Conservation (phyloP, 345 rosid species). For the Erodium maritimum region DNA sequence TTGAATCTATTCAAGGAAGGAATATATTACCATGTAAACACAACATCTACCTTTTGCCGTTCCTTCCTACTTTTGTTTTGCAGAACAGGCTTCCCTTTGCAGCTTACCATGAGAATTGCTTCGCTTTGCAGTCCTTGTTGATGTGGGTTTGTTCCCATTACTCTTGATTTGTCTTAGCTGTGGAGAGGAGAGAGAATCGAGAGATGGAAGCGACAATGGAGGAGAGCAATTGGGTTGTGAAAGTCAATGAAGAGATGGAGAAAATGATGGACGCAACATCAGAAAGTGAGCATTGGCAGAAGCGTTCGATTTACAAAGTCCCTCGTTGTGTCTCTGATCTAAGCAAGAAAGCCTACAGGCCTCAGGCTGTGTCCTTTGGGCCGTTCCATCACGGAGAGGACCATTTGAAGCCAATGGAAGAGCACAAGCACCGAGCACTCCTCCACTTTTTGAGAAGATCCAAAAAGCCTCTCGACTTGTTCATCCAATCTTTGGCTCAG, state of each 20-base stretch:
- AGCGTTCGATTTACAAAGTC: slow-evolving; percentile 8
- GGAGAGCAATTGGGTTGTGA: background rate
- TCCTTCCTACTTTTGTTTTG: too few relatives aligned
- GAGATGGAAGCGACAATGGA: background rate
- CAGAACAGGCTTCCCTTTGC: too few relatives aligned
- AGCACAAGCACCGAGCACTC: background rate
- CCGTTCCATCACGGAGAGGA: slow-evolving; percentile 11
- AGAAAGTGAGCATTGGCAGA: background rate
- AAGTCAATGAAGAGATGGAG: background rate
- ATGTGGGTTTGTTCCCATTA: background rate
- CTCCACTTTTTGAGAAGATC: background rate
- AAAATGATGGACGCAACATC: background rate
- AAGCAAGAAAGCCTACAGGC: slow-evolving; percentile 1
- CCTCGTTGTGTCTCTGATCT: slow-evolving; percentile 3
- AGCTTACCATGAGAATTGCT: too few relatives aligned
- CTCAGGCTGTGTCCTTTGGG: slow-evolving; percentile 13
- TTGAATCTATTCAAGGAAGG: background rate
- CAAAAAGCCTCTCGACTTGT: background rate
- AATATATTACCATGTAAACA: too few relatives aligned
- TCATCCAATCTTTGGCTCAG: background rate
- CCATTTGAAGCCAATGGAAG: slow-evolving; percentile 5
- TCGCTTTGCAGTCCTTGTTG: too few relatives aligned
- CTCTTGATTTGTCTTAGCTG: background rate
- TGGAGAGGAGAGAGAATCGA: too few relatives aligned
- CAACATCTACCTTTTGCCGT: too few relatives aligned